Percentiles rank a stretch among this genome's conserved stretches.
Conservation (phyloP, 345 rosid species). For the Clausena lansium region DNA sequence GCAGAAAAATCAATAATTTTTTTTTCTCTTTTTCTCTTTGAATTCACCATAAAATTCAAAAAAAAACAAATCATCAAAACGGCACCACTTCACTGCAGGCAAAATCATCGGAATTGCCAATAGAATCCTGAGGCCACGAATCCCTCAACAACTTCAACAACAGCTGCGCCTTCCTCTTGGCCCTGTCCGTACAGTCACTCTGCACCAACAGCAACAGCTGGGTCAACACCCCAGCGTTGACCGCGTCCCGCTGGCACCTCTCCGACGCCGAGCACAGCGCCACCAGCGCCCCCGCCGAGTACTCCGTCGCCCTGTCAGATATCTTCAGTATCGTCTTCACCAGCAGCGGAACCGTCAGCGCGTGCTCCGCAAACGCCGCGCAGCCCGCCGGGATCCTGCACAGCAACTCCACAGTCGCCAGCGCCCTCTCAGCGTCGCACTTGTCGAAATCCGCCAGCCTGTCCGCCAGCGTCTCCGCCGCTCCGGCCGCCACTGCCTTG, state of each 20-base stretch:
- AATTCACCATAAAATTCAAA: no score
- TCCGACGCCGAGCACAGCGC: constrained; percentile 76
- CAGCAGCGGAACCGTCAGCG: constrained; percentile 72
- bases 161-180: constrained; percentile 95
- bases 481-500: constrained; percentile 77
- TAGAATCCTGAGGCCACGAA: constrained; percentile 72
- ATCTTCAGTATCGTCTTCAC: constrained; percentile 73
- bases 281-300: constrained; percentile 85
- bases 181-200: constrained; percentile 94
- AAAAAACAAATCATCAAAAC: constrained; percentile 38
- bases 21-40: not conserved
- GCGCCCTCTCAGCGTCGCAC: constrained; percentile 79
- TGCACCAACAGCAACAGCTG: constrained; percentile 85
- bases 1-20: constrained; percentile 9
- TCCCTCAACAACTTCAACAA: constrained; percentile 76
- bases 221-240: constrained; percentile 76
- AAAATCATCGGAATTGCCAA: constrained; percentile 61
- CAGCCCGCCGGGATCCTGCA: constrained; percentile 78
- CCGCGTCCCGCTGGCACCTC: constrained; percentile 71
- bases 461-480: constrained; percentile 60
- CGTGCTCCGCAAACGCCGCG: constrained; percentile 61
- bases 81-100: constrained; percentile 69
- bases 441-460: constrained; percentile 73
- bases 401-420: constrained; percentile 84
- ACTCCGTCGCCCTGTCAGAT: constrained; percentile 90